These are phyloP conservation scores for Wickerhamiella azyma DNA, from an alignment of 805 yeast species.

Conservation along the genomic window DNA sequence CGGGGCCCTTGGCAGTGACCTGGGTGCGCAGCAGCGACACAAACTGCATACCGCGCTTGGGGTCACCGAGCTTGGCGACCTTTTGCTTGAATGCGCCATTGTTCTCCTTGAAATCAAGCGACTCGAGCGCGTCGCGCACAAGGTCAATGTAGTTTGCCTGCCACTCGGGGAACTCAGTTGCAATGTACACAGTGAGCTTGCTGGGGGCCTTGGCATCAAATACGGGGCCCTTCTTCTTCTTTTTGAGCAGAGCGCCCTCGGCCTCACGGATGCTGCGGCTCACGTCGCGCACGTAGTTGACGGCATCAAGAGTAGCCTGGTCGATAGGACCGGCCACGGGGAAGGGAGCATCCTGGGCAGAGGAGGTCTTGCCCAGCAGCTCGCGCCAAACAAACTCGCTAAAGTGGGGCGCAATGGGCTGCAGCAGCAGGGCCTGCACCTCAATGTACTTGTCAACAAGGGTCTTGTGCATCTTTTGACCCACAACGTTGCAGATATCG, in stretches of 20 bases:
- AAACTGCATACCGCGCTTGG: constrained; percentile 98
- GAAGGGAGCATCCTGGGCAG: constrained; percentile 66
- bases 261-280: constrained; percentile 83
- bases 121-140: constrained; percentile 54
- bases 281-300: constrained; percentile 65
- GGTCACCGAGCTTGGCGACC: constrained; percentile 41
- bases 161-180: constrained; percentile 87
- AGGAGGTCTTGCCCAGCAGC: constrained; percentile 46
- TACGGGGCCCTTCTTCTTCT: constrained; percentile 63
- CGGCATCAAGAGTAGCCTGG: constrained; percentile 45
- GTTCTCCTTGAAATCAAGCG: constrained; percentile 24
- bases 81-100: constrained; percentile 27
- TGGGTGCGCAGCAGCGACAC: constrained; percentile 76
- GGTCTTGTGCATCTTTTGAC: constrained; percentile 61
- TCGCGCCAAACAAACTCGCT: constrained; percentile 84
- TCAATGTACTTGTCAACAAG: constrained; percentile 73
- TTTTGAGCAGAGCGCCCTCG: constrained; percentile 70
- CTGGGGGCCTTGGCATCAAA: constrained; percentile 65
- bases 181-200: constrained; percentile 55
- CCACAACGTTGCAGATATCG: constrained; percentile 43
- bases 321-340: constrained; percentile 62
- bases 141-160: constrained; percentile 64
- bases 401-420: constrained; percentile 94
- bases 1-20: constrained; percentile 45
- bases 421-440: constrained; percentile 65